Evolutionary conservation across 108 stramenopile genomes (phyloP), one percentile per base, ranked within the genome.

Genomic region (Pinguiococcus pyrenoidosus): DNA sequence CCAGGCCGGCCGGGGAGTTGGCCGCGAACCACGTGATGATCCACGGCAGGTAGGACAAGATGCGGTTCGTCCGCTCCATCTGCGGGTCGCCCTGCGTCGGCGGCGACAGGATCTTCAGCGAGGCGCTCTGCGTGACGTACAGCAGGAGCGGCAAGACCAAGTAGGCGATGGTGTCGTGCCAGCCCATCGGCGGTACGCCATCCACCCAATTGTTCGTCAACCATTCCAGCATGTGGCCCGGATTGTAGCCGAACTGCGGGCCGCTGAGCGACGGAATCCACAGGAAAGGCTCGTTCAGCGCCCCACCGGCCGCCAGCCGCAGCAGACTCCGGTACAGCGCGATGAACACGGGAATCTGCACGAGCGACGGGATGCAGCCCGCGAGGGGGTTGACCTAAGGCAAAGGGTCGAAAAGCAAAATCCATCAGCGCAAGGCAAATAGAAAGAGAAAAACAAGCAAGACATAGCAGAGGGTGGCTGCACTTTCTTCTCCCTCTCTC

Each of bases 261-360:
- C n/a, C n/a, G n/a, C n/a, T n/a, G n/a, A 93, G 69, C 50, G 74
- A 85, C 38, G 91, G 88, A 37, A 93, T 50, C 71, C 78, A 93
- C 40, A 89, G 54, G 62, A 93, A 93, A 1, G 85, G 71, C 62
- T 93, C 91, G 46, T 86, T 76, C 17, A 89, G 61, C 32, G 57
- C 63, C 49, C 83, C 75, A 2, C 81, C 76, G 58, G 79, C 75
- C 38, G 86, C 84, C 29, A 93, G 55, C 25, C 69, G 78, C 42
- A 85, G 53, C 29, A 93, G 75, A 13, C 86, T 73, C 50, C 91
- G 74, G 74, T 94, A 94, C 17, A 94, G 68, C 29, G 85, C 87
- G 56, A 94, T 86, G 47, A 94, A 94, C 43, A 94, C 66, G 5
- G 92, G 92, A 56, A 94, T 87, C 63, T 94, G 89, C 27, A 82